Base-by-base conservation (phyloP, 2,329 filamentous ascomycete species). In the Scytalidium lignicola region DNA sequence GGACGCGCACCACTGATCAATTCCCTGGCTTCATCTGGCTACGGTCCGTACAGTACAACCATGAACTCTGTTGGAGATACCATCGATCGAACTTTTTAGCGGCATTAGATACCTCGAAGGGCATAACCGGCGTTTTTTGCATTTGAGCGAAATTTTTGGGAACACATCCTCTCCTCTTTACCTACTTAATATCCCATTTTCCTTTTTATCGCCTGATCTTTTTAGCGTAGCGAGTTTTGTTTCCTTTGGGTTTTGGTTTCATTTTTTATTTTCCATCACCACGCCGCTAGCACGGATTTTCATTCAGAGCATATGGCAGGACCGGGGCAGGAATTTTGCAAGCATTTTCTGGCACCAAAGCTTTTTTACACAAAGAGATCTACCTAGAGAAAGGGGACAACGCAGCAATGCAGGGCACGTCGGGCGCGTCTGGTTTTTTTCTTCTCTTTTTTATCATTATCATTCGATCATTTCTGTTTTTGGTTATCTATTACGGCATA, bases 321-420 rank as follows among this genome's bases (percentile, higher is more conserved):
- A 54, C 58, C 58, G 18, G 57, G 62, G 55, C 53, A 58, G 60
- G 51, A 51, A 53, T 55, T 55, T 57, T 59, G 48, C 49, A 52
- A 61, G 61, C 66, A 57, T 60, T 62, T 62, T 62, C 52, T 51
- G 57, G 55, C 66, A 75, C 71, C 74, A 68, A 49, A 47, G 46
- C 52, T 41, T 40, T 39, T 53, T 51, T 51, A 42, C 40, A 58
- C 51, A 58, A 61, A 63, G 55, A 62, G 56, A 58, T 37, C 53
- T 58, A 60, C 55, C 57, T 53, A 55, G 58, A 55, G 52, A 61
- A 79, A 79, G 75, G 80, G 71, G 72, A 78, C 75, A 63, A 76
- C 72, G 79, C 79, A 82, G 79, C 79, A 79, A 82, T 82, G 79
- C 79, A 79, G 70, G 67, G 68, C 68, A 37, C 32, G 6, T 72